Evolutionary conservation across 2,329 filamentous ascomycete genomes (phyloP), one percentile per base, ranked within the genome.

Genomic region (Chrysosporium keratinophilum): DNA sequence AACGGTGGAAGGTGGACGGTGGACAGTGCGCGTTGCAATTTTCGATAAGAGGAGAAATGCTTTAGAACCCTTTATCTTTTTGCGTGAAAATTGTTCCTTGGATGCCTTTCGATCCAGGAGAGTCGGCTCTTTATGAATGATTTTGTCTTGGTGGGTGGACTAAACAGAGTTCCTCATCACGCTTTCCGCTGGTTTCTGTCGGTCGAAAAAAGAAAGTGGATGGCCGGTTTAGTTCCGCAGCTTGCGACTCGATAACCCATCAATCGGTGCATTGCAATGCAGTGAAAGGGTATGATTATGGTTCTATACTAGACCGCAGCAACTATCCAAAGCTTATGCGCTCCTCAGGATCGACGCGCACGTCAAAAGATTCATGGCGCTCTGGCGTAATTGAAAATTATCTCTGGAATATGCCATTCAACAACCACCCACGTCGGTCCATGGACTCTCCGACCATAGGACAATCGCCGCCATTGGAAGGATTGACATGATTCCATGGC

Each of bases 301-400:
- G 34, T 52, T 39, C 40, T 51, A 35, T 39, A 46, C 41, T 34
- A 33, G 35, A 31, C 15, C 33, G 33, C 50, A 52, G 43, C 33
- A 40, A 12, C 14, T 31, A 46, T 46, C 19, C 41, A 52, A 52
- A 40, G 28, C 31, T 35, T 51, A 37, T 52, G 31, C 23, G 42
- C 44, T 39, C 15, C 41, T 42, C 23, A 45, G 14, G 50, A 52
- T 52, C 50, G 50, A 52, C 50, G 19, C 12, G 12, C 33, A 28
- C 9, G 10, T 40, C 9, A 39, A 46, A 41, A 15, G 50, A 52
- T 31, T 33, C 50, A 52, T 34, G 43, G 19, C 17, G 9, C 10
- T 31, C 12, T 31, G n/a, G 14, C 17, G 19, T 19, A 12, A 40
- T 14, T 46, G n/a, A 19, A 10, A 15, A 35, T 9, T 15, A 6